These are phyloP conservation scores for Pseudogymnoascus sp. DNA, from an alignment of 2,329 filamentous ascomycete species.

Conservation along the genomic window DNA sequence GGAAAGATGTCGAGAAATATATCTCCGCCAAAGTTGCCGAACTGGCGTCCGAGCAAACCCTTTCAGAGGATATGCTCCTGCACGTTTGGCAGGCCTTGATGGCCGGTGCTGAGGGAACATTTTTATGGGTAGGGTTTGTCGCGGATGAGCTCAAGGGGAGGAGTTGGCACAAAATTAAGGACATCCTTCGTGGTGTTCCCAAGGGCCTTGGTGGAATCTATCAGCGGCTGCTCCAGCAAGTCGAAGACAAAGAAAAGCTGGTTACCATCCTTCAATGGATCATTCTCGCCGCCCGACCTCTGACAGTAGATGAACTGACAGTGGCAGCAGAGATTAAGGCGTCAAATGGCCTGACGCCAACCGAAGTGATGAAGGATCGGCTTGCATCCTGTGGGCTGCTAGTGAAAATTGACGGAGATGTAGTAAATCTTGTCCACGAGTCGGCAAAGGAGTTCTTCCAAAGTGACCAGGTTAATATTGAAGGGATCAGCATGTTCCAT, in stretches of 20 bases:
- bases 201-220: not conserved
- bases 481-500: slow-evolving; percentile 22
- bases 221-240: not conserved
- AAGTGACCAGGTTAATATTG: slow-evolving; percentile 21
- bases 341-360: no score
- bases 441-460: slow-evolving; percentile 9
- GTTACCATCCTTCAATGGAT: not conserved
- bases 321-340: not conserved
- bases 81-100: slow-evolving; percentile 14
- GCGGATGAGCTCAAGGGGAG: slow-evolving; percentile 14
- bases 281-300: not conserved
- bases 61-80: slow-evolving; percentile 1
- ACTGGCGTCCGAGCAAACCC: slow-evolving; percentile 10
- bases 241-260: not conserved
- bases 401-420: not conserved
- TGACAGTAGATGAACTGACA: not conserved
- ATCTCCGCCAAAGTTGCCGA: slow-evolving; percentile 15
- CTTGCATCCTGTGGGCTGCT: not conserved
- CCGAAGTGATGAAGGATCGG: not conserved
- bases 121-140: slow-evolving; percentile 22
- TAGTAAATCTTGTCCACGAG: not conserved
- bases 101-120: slow-evolving; percentile 22
- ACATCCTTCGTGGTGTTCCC: not conserved
- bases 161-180: not conserved
- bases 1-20: slow-evolving; percentile 19